Percentiles rank a stretch among this genome's conserved stretches.
These are phyloP conservation scores for Emericellopsis cladophorae DNA, from an alignment of 2,329 filamentous ascomycete species.

Conservation along the genomic window DNA sequence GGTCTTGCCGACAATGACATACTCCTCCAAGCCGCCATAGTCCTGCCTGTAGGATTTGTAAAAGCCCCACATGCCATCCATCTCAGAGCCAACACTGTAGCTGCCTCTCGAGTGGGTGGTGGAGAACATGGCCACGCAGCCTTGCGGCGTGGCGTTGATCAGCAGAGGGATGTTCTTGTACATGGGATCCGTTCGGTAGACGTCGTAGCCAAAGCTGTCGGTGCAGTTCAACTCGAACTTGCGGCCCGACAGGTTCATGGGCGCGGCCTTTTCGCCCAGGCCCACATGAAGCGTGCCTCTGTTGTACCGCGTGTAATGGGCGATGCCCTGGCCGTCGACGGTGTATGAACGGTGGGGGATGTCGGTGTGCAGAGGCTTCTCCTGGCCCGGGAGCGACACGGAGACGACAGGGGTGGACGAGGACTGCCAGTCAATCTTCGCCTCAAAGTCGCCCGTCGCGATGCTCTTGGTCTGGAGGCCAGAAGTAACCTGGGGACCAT, in stretches of 20 bases:
- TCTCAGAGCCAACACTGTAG: constrained; percentile 57
- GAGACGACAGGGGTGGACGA: constrained; percentile 37
- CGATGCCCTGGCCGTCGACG: constrained; percentile 45
- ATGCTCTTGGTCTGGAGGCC: constrained; percentile 25
- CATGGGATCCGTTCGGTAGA: constrained; percentile 56
- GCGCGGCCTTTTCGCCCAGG: constrained; percentile 59
- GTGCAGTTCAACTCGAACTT: constrained; percentile 55
- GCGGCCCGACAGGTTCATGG: constrained; percentile 58
- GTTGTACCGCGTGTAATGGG: constrained; percentile 53
- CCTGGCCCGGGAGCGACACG: constrained; percentile 31
- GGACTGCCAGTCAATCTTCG: constrained; percentile 4
- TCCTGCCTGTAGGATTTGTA: constrained; percentile 66
- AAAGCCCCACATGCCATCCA: constrained; percentile 64
- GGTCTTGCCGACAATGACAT: constrained; percentile 53
- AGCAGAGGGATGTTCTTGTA: constrained; percentile 67
- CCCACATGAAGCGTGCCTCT: constrained; percentile 53
- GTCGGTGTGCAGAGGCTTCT: constrained; percentile 45
- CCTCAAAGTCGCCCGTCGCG: constrained; percentile 3
- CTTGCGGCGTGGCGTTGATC: constrained; percentile 52
- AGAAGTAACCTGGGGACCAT: constrained; percentile 16
- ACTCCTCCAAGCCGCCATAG: constrained; percentile 60
- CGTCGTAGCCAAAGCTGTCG: constrained; percentile 63
- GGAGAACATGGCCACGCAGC: constrained; percentile 56
- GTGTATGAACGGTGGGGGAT: constrained; percentile 53
- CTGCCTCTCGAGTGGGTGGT: constrained; percentile 50